Evolutionary conservation across 495 filamentous ascomycete genomes (phyloP).

Genomic region (Penicillium steckii): DNA sequence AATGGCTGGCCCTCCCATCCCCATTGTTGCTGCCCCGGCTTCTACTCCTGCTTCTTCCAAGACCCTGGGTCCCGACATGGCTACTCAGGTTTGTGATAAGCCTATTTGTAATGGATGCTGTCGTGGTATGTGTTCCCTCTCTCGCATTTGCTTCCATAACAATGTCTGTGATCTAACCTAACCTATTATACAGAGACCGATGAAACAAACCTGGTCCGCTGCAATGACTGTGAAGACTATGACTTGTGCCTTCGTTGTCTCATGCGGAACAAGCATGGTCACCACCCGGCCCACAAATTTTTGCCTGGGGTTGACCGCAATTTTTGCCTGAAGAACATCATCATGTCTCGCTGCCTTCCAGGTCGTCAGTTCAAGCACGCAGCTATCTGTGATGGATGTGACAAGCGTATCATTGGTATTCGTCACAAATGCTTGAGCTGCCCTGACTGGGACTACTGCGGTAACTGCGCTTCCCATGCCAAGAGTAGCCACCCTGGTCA

Average conservation of each 20-base stretch:
- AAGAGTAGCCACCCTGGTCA: slow-evolving; percentile 72
- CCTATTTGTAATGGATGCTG: slow-evolving; percentile 95
- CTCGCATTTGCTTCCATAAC: background rate
- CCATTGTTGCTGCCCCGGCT: background rate
- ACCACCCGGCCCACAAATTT: slow-evolving; percentile 89
- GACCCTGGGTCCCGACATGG: background rate
- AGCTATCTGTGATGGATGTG: slow-evolving; percentile 93
- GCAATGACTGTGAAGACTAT: slow-evolving; percentile 81
- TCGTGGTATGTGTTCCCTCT: slow-evolving; percentile 60
- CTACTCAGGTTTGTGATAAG: slow-evolving; percentile 37
- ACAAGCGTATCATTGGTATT: slow-evolving; percentile 82
- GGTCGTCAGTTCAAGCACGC: slow-evolving; percentile 80
- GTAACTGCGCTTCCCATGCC: slow-evolving; percentile 67
- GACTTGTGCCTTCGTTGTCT: slow-evolving; percentile 89
- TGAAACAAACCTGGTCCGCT: slow-evolving; percentile 80
- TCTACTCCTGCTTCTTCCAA: background rate
- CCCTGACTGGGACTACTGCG: slow-evolving; percentile 97
- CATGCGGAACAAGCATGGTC: slow-evolving; percentile 74
- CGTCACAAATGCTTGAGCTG: slow-evolving; percentile 97
- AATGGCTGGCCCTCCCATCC: slow-evolving; percentile 2
- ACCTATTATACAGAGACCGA: slow-evolving; percentile 54
- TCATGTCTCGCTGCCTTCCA: slow-evolving; percentile 64
- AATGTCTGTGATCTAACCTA: background rate
- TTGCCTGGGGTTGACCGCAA: slow-evolving; percentile 36
- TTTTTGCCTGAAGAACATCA: slow-evolving; percentile 40